Evolutionary conservation across 73 alveolate species (phyloP).

Genomic region (Tetrahymena borealis): DNA sequence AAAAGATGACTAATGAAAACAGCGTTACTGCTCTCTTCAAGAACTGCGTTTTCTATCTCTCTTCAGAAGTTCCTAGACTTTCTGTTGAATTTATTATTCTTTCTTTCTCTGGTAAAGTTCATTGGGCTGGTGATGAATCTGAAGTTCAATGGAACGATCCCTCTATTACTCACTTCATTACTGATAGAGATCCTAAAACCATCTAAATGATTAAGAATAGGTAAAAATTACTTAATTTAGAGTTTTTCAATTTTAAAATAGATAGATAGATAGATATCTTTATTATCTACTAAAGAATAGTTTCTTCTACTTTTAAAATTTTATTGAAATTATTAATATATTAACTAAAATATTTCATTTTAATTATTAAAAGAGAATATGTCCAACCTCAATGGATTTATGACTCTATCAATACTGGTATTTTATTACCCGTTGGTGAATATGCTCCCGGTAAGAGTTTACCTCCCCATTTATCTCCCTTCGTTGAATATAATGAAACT

Average conservation of each 20-base stretch:
- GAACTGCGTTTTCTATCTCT: constrained; percentile 25
- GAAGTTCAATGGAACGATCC: constrained; percentile 15
- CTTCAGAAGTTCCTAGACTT: constrained; percentile 39
- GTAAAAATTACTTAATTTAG: neutral
- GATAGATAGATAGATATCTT: too few species aligned
- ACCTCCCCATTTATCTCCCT: constrained; percentile 48
- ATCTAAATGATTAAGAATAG: neutral
- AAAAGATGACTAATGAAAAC: neutral
- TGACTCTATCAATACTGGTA: constrained; percentile 15
- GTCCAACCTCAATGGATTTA: constrained; percentile 42
- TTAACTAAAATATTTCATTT: neutral
- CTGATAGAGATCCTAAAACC: constrained; percentile 24
- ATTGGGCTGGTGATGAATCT: constrained; percentile 28
- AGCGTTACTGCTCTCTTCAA: constrained; percentile 12
- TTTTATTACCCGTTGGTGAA: constrained; percentile 12
- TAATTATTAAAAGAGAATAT: constrained; percentile 22
- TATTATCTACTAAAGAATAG: neutral
- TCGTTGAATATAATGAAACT: constrained; percentile 12
- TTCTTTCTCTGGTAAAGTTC: constrained; percentile 35
- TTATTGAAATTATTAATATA: too few species aligned
- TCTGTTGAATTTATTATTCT: constrained; percentile 30
- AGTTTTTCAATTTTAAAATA: too few species aligned
- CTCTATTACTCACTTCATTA: constrained; percentile 27
- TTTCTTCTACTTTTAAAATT: neutral
- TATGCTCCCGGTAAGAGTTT: constrained; percentile 45